A percentile compares a stretch with the other conserved stretches of the same genome.
Conservation (phyloP, 805 yeast species). For the Candida michaelii region DNA sequence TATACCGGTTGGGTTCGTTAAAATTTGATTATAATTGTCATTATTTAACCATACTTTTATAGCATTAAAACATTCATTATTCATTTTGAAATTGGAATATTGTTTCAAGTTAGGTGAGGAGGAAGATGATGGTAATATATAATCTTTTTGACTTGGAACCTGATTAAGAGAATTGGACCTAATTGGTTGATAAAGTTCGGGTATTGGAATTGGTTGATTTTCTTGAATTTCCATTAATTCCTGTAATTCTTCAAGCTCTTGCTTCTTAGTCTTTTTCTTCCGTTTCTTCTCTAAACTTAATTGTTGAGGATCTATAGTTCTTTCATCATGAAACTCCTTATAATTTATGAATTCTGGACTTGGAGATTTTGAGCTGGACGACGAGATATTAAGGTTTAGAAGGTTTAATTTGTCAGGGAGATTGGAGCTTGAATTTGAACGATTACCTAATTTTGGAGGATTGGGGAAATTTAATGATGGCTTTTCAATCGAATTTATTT, state of each 20-base stretch:
- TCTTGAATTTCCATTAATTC: constrained; percentile 1
- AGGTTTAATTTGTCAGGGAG: constrained; percentile 17
- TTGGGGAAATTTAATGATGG: too few relatives aligned
- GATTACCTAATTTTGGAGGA: not conserved
- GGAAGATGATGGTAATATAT: constrained; percentile 16
- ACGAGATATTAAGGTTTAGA: constrained; percentile 11
- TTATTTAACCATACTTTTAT: constrained; percentile 36
- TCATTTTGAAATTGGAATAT: constrained; percentile 27
- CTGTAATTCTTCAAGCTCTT: not conserved
- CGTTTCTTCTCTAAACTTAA: constrained; percentile 13
- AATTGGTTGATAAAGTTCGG: not conserved
- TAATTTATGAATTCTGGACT: constrained; percentile 16
- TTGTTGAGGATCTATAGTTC: constrained; percentile 36
- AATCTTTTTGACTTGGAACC: constrained; percentile 2
- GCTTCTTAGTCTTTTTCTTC: not conserved
- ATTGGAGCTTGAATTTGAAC: constrained; percentile 10
- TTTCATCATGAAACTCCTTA: constrained; percentile 16
- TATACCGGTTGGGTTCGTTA: constrained; percentile 32
- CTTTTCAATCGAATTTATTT: not conserved
- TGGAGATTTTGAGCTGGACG: constrained; percentile 14
- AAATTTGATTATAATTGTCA: constrained; percentile 19
- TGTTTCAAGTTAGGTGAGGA: constrained; percentile 21
- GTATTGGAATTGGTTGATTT: not conserved
- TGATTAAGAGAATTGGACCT: constrained; percentile 3
- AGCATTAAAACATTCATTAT: constrained; percentile 41